A percentile compares a stretch with the other conserved stretches of the same genome.
These are phyloP conservation scores for Naegleria gruberi DNA, from an alignment of 208 protist genomes.

Conservation along the genomic window DNA sequence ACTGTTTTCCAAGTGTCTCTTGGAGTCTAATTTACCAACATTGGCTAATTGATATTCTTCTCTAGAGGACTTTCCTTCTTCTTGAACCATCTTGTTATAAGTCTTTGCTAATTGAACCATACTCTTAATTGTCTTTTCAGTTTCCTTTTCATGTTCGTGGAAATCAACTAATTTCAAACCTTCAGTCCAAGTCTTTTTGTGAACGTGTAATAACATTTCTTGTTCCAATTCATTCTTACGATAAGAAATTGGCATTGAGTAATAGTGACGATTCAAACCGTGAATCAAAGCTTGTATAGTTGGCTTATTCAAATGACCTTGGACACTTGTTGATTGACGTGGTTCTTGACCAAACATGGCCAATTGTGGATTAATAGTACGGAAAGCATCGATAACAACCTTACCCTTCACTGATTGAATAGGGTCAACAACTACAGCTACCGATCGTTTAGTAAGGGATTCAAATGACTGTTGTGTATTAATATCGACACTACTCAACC, in stretches of 20 bases:
- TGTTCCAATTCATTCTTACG: conserved; percentile 98
- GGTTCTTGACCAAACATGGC: conserved; percentile 84
- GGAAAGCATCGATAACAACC: conserved; percentile 99
- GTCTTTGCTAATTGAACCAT: conserved; percentile 68
- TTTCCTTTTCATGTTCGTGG: conserved; percentile 59
- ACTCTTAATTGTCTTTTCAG: conserved; percentile 54
- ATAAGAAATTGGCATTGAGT: conserved; percentile 98
- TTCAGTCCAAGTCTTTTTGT: conserved; percentile 97
- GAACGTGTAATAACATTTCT: conserved; percentile 97
- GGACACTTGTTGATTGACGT: conserved; percentile 97
- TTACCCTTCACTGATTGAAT: conserved; percentile 99
- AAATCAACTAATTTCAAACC: conserved; percentile 78
- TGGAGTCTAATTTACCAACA: conserved; percentile 78
- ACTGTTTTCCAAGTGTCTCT: conserved; percentile 66
- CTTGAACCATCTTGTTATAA: conserved; percentile 58
- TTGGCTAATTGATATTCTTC: conserved; percentile 57
- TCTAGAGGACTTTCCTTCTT: conserved; percentile 60
- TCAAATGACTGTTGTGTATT: conserved; percentile 97
- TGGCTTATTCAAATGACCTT: conserved; percentile 96
- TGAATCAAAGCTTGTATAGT: conserved; percentile 93
- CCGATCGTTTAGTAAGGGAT: conserved; percentile 86
- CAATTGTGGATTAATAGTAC: conserved; percentile 83
- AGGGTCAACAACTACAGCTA: conserved; percentile 99
- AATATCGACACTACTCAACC: conserved; percentile 98
- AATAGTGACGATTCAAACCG: conserved; percentile 97